Conservation (phyloP, 1,284 basidiomycete species). For the Schizophyllum commune region DNA sequence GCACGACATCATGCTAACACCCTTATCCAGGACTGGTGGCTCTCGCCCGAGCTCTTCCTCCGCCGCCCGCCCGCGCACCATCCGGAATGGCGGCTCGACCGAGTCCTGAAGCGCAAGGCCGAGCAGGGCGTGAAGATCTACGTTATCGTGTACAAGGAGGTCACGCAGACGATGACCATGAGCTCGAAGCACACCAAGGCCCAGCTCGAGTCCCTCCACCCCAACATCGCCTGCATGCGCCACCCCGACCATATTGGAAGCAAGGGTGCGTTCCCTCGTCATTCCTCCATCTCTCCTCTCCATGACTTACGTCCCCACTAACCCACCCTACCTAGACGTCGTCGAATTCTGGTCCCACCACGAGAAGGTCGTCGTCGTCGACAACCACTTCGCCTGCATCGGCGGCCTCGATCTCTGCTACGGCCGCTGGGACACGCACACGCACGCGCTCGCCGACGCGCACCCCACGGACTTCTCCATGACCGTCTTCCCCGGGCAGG, state of each 20-base stretch:
- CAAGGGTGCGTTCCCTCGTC: slow-evolving; percentile 39
- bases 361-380: slow-evolving; percentile 80
- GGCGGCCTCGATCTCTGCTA: slow-evolving; percentile 91
- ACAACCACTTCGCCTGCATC: slow-evolving; percentile 76
- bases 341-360: slow-evolving; percentile 83
- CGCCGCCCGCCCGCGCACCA: slow-evolving; percentile 81
- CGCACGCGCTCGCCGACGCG: slow-evolving; percentile 81
- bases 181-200: slow-evolving; percentile 78
- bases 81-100: slow-evolving; percentile 82
- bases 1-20: background rate
- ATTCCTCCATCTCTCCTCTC: background rate
- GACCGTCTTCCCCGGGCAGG: slow-evolving; percentile 90
- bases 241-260: slow-evolving; percentile 87
- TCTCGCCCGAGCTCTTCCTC: slow-evolving; percentile 87
- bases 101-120: slow-evolving; percentile 80
- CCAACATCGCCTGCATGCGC: slow-evolving; percentile 81
- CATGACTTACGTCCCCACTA: background rate
- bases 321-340: slow-evolving; percentile 36
- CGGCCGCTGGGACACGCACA: slow-evolving; percentile 90
- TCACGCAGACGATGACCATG: slow-evolving; percentile 86
- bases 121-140: slow-evolving; percentile 86
- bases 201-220: slow-evolving; percentile 71
- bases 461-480: slow-evolving; percentile 78
- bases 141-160: slow-evolving; percentile 87
- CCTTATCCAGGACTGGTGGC: slow-evolving; percentile 82